phyloP scores from a whole-genome alignment of 441 rosid genomes.

The Aquilaria agallochum region DNA sequence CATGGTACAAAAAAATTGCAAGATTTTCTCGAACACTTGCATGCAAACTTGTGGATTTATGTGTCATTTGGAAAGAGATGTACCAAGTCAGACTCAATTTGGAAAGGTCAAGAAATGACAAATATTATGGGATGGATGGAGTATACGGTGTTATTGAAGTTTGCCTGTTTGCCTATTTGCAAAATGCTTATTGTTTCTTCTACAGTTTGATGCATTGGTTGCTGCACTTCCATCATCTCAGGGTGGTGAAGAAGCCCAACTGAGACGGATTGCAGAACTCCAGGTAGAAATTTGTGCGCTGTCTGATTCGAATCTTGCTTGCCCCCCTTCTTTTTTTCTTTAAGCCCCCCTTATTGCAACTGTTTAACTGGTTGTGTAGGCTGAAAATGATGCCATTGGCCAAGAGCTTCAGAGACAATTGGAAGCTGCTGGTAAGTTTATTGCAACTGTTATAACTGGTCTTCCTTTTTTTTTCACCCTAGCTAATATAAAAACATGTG shows the following conservation, averaged over 20 bases:
- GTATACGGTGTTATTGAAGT: too few relatives aligned
- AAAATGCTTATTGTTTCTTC: neutral
- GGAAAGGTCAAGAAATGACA: too few relatives aligned
- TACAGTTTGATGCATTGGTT: conserved; percentile 83
- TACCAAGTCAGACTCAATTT: too few relatives aligned
- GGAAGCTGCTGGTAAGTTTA: conserved; percentile 80
- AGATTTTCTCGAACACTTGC: too few relatives aligned
- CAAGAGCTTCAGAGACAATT: conserved; percentile 88
- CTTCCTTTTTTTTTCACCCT: neutral
- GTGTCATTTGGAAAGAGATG: too few relatives aligned
- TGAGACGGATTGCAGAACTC: conserved; percentile 69
- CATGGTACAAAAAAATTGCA: too few relatives aligned
- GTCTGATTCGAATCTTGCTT: neutral
- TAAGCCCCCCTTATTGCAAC: neutral
- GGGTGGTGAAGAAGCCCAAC: conserved; percentile 91
- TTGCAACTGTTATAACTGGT: neutral
- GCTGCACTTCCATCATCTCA: conserved; percentile 86
- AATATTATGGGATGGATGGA: too few relatives aligned
- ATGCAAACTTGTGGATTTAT: too few relatives aligned
- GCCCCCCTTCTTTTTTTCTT: conserved; percentile 5
- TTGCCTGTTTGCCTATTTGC: too few relatives aligned
- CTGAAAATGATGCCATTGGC: conserved; percentile 77
- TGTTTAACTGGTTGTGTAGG: conserved; percentile 27
- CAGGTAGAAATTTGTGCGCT: conserved; percentile 37
- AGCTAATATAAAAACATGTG: too few relatives aligned